Conservation (phyloP, 257 asterid genomes). For the Solanum gandarillasii region DNA sequence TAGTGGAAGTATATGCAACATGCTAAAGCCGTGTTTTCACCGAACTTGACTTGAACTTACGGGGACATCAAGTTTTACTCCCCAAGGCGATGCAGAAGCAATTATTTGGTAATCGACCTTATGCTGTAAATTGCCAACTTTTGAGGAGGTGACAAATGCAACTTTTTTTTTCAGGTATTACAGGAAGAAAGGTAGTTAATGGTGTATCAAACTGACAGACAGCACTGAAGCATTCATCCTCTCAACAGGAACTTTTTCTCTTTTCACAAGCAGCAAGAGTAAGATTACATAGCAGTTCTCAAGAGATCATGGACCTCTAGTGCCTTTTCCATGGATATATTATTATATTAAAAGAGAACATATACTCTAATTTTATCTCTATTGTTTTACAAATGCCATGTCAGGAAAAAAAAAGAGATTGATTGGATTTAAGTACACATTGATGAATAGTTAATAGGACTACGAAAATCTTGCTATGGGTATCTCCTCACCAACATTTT, state of each 20-base stretch:
- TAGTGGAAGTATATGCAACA: background rate
- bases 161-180: background rate
- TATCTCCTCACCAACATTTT: background rate
- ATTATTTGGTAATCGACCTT: background rate
- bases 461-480: background rate
- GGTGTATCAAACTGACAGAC: background rate
- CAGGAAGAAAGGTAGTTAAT: background rate
- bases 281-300: background rate
- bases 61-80: background rate
- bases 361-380: background rate
- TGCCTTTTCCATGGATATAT: background rate
- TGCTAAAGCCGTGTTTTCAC: accelerated
- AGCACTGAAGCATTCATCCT: background rate
- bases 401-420: background rate
- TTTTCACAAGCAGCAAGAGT: background rate
- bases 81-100: background rate
- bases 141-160: background rate
- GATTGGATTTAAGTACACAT: background rate
- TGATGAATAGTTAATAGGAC: background rate
- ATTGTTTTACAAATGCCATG: background rate
- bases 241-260: background rate
- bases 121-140: background rate
- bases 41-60: background rate
- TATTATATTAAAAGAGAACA: background rate
- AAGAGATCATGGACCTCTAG: background rate